Evolutionary conservation across 768 basidiomycete species (phyloP).

Genomic region (Hericium rajendrae): DNA sequence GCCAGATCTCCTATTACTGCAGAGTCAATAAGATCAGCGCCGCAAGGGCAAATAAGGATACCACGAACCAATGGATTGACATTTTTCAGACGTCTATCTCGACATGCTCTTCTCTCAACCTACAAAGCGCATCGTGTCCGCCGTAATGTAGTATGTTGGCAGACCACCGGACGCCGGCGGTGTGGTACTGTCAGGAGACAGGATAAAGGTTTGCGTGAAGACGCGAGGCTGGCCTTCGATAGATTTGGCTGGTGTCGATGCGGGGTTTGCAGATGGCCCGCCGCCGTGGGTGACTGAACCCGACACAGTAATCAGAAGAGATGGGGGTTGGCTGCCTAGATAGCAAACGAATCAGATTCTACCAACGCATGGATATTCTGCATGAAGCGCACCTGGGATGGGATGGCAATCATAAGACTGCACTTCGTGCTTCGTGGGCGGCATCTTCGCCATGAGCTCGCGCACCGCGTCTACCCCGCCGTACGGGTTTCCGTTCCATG

Average conservation of each 20-base stretch:
- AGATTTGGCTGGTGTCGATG: conserved; percentile 31
- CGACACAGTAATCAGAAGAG: conserved; percentile 69
- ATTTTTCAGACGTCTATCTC: too few relatives aligned
- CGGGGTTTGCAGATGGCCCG: conserved; percentile 48
- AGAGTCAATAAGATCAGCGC: too few relatives aligned
- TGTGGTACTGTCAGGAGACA: conserved; percentile 64
- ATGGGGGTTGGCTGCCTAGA: conserved; percentile 68
- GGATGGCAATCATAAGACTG: conserved; percentile 88
- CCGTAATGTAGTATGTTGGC: conserved; percentile 73
- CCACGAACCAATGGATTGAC: too few relatives aligned
- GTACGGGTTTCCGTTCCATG: conserved; percentile 81
- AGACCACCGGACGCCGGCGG: conserved; percentile 62
- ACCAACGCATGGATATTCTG: not conserved
- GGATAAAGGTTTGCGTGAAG: conserved; percentile 82
- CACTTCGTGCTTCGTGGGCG: conserved; percentile 72
- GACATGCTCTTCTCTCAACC: conserved; percentile 30
- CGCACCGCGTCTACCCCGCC: conserved; percentile 63
- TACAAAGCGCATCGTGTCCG: conserved; percentile 76
- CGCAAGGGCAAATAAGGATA: too few relatives aligned
- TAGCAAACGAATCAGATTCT: not conserved
- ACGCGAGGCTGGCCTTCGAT: conserved; percentile 74
- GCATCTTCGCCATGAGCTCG: conserved; percentile 62
- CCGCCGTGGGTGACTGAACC: conserved; percentile 69
- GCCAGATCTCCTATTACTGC: too few relatives aligned
- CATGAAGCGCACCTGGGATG: conserved; percentile 52